Evolutionary conservation across 2,329 filamentous ascomycete species (phyloP).

Genomic region (Penicillium sp.): DNA sequence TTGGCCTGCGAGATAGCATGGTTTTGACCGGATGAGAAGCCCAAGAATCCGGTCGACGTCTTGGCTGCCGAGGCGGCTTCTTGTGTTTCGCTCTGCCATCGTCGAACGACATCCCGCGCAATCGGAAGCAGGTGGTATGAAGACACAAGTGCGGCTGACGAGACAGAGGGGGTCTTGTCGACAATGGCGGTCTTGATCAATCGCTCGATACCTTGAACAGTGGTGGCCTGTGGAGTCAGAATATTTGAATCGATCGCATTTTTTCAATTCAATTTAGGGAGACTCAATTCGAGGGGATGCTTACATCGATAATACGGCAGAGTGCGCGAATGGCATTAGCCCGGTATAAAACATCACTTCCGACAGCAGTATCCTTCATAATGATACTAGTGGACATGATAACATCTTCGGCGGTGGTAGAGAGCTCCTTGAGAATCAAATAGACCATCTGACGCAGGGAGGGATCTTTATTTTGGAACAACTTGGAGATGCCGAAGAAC

Average conservation of each 20-base stretch:
- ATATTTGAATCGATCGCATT: neutral
- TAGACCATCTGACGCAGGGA: conserved; percentile 98
- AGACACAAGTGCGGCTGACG: conserved; percentile 90
- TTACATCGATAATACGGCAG: conserved; percentile 92
- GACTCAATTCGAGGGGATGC: neutral
- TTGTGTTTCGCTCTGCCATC: conserved; percentile 98
- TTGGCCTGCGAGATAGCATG: conserved; percentile 75
- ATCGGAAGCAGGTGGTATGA: conserved; percentile 97
- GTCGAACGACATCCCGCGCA: conserved; percentile 87
- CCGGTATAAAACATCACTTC: conserved; percentile 88
- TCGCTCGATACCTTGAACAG: conserved; percentile 95
- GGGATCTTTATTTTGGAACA: conserved; percentile 99
- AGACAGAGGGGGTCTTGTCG: conserved; percentile 96
- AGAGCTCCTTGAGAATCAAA: conserved; percentile 95
- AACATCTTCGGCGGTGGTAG: conserved; percentile 92
- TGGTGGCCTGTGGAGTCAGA: conserved; percentile 63
- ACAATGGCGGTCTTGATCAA: conserved; percentile 99
- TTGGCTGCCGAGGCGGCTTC: conserved; percentile 90
- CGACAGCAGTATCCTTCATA: conserved; percentile 98
- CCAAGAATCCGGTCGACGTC: conserved; percentile 84
- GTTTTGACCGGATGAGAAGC: conserved; percentile 74
- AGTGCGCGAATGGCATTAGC: conserved; percentile 94
- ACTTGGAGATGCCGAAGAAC: conserved; percentile 98
- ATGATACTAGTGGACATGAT: conserved; percentile 99
- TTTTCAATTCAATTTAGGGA: no score